Evolutionary conservation across 805 yeast genomes (phyloP).

Genomic region (Saccharomycopsis guyanensis): DNA sequence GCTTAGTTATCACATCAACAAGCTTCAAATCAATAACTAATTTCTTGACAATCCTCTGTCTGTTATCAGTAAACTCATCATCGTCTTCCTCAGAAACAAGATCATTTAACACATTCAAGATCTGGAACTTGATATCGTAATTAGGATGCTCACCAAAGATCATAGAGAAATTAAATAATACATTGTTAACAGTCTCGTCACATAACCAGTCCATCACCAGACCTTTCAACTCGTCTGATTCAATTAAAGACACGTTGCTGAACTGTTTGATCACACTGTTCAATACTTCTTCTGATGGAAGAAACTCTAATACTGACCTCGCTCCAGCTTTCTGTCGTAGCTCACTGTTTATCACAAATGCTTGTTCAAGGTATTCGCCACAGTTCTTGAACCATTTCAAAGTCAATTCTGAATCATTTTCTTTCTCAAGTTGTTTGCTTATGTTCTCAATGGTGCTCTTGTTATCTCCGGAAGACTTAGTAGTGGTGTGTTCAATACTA

Average conservation of each 20-base stretch:
- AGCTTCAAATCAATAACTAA: neutral
- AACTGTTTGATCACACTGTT: slow-evolving; percentile 5
- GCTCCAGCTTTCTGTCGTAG: neutral
- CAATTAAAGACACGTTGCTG: slow-evolving; percentile 6
- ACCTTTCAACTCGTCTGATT: neutral
- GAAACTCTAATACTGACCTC: neutral
- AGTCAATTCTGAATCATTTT: neutral
- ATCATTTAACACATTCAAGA: slow-evolving; percentile 5
- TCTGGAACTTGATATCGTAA: slow-evolving; percentile 9
- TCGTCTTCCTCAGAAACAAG: slow-evolving; percentile 1
- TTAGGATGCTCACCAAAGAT: slow-evolving; percentile 5
- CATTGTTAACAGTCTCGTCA: neutral
- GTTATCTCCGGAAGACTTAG: neutral
- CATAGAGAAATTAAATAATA: neutral
- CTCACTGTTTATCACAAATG: neutral
- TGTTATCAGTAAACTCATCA: neutral
- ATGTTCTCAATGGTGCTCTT: neutral
- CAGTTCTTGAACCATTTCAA: neutral
- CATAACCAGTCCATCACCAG: slow-evolving; percentile 1
- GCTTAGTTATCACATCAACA: neutral
- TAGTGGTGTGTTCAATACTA: too few relatives aligned
- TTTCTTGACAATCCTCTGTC: neutral
- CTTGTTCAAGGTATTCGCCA: neutral
- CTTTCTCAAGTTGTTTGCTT: neutral
- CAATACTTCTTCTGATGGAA: slow-evolving; percentile 8